These are phyloP conservation scores for Leccinum obscurum DNA, from an alignment of 768 basidiomycete genomes.

Conservation along the genomic window DNA sequence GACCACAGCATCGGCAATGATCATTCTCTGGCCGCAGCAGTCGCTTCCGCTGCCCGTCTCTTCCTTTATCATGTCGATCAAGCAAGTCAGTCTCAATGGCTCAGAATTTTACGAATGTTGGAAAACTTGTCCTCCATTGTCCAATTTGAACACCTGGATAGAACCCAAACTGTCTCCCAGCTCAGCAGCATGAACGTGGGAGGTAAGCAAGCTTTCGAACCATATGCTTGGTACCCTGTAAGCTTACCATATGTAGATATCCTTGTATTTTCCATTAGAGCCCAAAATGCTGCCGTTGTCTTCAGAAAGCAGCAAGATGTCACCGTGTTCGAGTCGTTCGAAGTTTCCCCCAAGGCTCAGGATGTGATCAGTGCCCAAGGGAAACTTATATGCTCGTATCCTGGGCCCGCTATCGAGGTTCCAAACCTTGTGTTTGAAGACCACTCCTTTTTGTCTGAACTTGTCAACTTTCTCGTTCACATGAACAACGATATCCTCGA, in stretches of 20 bases:
- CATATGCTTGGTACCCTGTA: not conserved
- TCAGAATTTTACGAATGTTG: not conserved
- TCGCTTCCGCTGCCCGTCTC: conserved; percentile 19
- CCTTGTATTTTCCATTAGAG: conserved; percentile 38
- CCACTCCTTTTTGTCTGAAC: conserved; percentile 32
- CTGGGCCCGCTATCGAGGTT: conserved; percentile 43
- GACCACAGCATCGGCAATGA: conserved; percentile 18
- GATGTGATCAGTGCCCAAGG: conserved; percentile 38
- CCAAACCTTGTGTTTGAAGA: conserved; percentile 30
- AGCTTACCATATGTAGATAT: conserved; percentile 31
- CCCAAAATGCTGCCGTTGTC: conserved; percentile 50
- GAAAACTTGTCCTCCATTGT: conserved; percentile 1
- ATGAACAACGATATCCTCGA: conserved; percentile 35
- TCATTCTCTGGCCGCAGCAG: conserved; percentile 24
- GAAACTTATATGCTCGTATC: conserved; percentile 46
- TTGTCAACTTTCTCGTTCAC: conserved; percentile 39
- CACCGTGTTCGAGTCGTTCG: conserved; percentile 44
- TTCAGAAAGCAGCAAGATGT: conserved; percentile 28
- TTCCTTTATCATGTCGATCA: conserved; percentile 7
- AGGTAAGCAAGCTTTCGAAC: conserved; percentile 3
- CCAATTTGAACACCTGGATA: conserved; percentile 15
- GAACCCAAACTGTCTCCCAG: conserved; percentile 6
- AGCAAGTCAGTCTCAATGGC: not conserved
- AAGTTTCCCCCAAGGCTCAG: conserved; percentile 38
- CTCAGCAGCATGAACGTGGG: conserved; percentile 9